These are phyloP conservation scores for Kazachstania sp. DNA, from an alignment of 1,139 yeast species.

Conservation along the genomic window DNA sequence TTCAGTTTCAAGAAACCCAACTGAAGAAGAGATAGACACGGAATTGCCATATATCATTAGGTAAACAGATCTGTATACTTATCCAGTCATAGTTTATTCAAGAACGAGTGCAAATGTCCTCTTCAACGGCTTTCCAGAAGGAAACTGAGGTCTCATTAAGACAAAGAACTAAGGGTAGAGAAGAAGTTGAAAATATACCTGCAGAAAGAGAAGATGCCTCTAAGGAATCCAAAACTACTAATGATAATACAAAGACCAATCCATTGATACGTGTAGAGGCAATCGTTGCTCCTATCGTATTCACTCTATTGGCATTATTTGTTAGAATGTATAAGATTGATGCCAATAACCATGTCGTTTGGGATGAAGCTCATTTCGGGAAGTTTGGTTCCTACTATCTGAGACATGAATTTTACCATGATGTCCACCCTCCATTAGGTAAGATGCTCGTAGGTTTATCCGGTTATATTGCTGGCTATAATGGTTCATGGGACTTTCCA, in stretches of 20 bases:
- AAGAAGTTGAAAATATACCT: background rate
- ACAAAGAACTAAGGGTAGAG: slow-evolving; percentile 2
- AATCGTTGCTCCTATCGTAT: slow-evolving; percentile 44
- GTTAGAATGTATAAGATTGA: slow-evolving; percentile 73
- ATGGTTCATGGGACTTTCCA: slow-evolving; percentile 92
- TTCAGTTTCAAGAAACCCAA: slow-evolving; percentile 3
- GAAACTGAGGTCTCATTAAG: slow-evolving; percentile 11
- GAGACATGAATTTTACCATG: slow-evolving; percentile 90
- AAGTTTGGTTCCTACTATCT: slow-evolving; percentile 90
- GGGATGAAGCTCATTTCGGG: slow-evolving; percentile 99
- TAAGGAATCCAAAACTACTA: slow-evolving; percentile 8
- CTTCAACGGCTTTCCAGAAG: slow-evolving; percentile 14
- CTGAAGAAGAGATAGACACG: background rate
- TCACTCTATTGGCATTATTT: slow-evolving; percentile 60
- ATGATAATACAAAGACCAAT: slow-evolving; percentile 6
- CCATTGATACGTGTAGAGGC: slow-evolving; percentile 35
- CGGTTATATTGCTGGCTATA: slow-evolving; percentile 89
- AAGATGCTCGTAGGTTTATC: slow-evolving; percentile 94
- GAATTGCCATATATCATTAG: too few relatives aligned
- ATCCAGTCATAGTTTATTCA: too few relatives aligned
- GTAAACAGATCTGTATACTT: too few relatives aligned
- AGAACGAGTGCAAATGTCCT: slow-evolving; percentile 6
- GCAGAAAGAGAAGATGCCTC: slow-evolving; percentile 1
- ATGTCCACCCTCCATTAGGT: slow-evolving; percentile 97
- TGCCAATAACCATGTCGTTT: slow-evolving; percentile 60